These are phyloP conservation scores for Pseudomonodictys pantanalensis DNA, from an alignment of 495 filamentous ascomycete species.

Conservation along the genomic window DNA sequence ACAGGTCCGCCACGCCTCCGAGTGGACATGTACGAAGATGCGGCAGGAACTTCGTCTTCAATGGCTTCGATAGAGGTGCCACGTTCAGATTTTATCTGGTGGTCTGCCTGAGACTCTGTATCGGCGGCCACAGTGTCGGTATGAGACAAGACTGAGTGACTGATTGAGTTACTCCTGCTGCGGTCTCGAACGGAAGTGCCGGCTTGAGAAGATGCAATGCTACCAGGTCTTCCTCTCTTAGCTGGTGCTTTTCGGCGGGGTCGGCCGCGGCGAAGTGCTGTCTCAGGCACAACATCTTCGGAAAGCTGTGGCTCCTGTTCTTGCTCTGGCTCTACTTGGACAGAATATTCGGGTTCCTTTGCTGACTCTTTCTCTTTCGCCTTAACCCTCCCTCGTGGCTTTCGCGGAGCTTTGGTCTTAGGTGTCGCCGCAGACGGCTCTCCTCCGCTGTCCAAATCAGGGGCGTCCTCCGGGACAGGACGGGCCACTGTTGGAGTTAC, in stretches of 20 bases:
- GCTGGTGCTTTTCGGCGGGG: slow-evolving; percentile 9
- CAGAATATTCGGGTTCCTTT: background rate
- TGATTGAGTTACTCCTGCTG: slow-evolving; percentile 60
- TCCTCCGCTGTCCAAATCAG: slow-evolving; percentile 7
- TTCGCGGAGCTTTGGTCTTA: slow-evolving; percentile 10
- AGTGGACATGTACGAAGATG: slow-evolving; percentile 27
- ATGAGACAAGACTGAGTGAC: slow-evolving; percentile 57
- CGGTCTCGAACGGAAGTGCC: slow-evolving; percentile 37
- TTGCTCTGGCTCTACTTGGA: background rate
- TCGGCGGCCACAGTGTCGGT: slow-evolving; percentile 55
- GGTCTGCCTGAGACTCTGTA: slow-evolving; percentile 41
- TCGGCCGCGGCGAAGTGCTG: slow-evolving; percentile 18
- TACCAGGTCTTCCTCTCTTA: slow-evolving; percentile 46
- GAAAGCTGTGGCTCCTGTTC: background rate
- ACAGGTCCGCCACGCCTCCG: slow-evolving; percentile 37
- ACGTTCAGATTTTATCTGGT: slow-evolving; percentile 66
- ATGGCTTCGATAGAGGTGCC: slow-evolving; percentile 53
- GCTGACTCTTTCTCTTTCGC: slow-evolving; percentile 19
- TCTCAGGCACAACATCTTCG: slow-evolving; percentile 20
- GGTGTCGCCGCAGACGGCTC: slow-evolving; percentile 1
- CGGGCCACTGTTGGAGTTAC: background rate
- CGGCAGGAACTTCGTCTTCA: slow-evolving; percentile 31
- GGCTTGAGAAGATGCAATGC: slow-evolving; percentile 52
- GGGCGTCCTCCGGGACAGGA: slow-evolving; percentile 10
- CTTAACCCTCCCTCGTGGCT: slow-evolving; percentile 15